Evolutionary conservation across 805 yeast species (phyloP).

Genomic region (Yamadazyma philogaea): DNA sequence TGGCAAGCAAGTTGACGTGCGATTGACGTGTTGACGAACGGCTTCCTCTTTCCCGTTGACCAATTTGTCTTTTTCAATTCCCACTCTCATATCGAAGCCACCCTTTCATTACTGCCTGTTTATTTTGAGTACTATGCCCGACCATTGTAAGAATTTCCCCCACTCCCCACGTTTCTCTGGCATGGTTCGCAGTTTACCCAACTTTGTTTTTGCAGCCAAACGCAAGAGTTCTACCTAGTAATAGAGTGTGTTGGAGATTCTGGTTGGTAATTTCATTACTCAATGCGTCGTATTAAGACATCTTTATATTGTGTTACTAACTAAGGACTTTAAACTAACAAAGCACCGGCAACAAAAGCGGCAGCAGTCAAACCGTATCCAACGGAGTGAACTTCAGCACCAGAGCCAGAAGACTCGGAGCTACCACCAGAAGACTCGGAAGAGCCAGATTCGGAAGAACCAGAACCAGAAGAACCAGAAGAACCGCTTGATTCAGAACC

Average conservation of each 20-base stretch:
- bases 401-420: conserved; percentile 6
- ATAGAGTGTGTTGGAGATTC: too few species aligned
- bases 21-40: too few species aligned
- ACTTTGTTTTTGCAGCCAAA: background rate
- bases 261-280: too few species aligned
- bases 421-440: conserved; percentile 12
- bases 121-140: too few species aligned
- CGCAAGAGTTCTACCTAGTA: background rate
- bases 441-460: conserved; percentile 4
- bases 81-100: too few species aligned
- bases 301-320: conserved; percentile 1
- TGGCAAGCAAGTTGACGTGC: too few species aligned
- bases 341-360: conserved; percentile 16
- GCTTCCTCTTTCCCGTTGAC: too few species aligned
- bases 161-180: background rate
- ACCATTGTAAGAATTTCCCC: too few species aligned
- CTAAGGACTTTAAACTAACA: conserved; percentile 12
- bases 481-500: conserved; percentile 6
- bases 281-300: too few species aligned
- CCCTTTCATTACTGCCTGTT: too few species aligned
- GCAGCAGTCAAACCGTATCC: conserved; percentile 13
- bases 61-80: too few species aligned
- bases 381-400: conserved; percentile 9
- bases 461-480: conserved; percentile 7
- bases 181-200: background rate